Evolutionary conservation across 306 rosid genomes (phyloP), one percentile per base, ranked within the genome.

Genomic region (Rubus idaeus): DNA sequence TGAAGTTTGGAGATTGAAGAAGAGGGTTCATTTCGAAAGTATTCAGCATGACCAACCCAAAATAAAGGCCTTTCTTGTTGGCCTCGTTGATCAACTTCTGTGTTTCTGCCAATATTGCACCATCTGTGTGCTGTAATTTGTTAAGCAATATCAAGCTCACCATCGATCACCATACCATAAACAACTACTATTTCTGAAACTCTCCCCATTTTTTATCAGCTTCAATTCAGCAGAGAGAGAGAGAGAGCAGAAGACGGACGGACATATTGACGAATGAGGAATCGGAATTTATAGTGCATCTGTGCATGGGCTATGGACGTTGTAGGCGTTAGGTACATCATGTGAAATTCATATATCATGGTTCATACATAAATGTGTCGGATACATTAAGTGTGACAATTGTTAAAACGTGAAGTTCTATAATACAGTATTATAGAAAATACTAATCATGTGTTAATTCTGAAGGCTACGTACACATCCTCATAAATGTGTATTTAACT

Each of bases 41-140:
- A 66, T 83, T 89, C 52, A 91, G 93, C 78, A 83, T 83, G 78
- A 85, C 57, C 66, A 89, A 67, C 20, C 89, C 93, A 10, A 89
- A 41, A 71, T 87, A 87, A 79, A 89, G 91, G 52, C 93, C 88
- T 46, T 82, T 30, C 26, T 20, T 0, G 67, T 89, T 89, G 30
- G 61, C 78, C 67, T 45, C 55, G 11, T 64, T 68, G 16, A 89
- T 85, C 72, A 72, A 42, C 3, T 63, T 65, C 20, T 45, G 76
- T 26, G 80, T 65, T 17, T 80, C 37, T 62, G 77, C 14, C 0
- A 81, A 45, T 39, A 83, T 35, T 74, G 77, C 83, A 62, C 72
- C 61, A 55, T 55, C 61, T 55, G 8, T 55, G 26, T 55, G 61
- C 23, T 74, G 45, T 67, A 84, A 75, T 39, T 52, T 73, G 70